Evolutionary conservation across 2,329 filamentous ascomycete genomes (phyloP).

Genomic region (Cladosporium velox): DNA sequence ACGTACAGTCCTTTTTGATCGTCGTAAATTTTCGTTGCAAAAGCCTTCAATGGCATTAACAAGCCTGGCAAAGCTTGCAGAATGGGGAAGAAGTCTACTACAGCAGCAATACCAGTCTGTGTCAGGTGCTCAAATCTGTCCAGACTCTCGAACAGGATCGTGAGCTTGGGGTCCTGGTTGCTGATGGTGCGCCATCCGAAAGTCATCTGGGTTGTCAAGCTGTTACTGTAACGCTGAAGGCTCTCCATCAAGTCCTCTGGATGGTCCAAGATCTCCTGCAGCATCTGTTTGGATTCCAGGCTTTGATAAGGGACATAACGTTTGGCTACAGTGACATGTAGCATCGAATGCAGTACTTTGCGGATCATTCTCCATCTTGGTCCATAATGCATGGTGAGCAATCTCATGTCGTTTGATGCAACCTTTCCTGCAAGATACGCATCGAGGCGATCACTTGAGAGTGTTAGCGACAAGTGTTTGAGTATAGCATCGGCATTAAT

Average conservation of each 20-base stretch:
- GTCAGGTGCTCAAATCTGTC: slow-evolving; percentile 44
- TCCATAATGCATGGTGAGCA: slow-evolving; percentile 26
- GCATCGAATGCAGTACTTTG: slow-evolving; percentile 46
- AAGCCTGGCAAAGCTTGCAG: slow-evolving; percentile 47
- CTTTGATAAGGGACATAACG: slow-evolving; percentile 57
- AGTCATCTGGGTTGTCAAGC: slow-evolving; percentile 51
- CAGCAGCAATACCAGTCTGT: slow-evolving; percentile 42
- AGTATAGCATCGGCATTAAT: not conserved
- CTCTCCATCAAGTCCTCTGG: slow-evolving; percentile 46
- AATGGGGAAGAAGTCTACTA: slow-evolving; percentile 50
- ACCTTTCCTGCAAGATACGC: slow-evolving; percentile 18
- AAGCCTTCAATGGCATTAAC: slow-evolving; percentile 20
- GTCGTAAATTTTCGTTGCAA: slow-evolving; percentile 16
- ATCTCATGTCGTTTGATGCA: slow-evolving; percentile 18
- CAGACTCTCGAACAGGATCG: slow-evolving; percentile 46
- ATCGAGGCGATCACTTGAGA: slow-evolving; percentile 17
- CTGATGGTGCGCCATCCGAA: slow-evolving; percentile 44
- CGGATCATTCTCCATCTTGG: slow-evolving; percentile 40
- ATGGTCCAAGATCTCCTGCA: slow-evolving; percentile 48
- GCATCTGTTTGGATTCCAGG: slow-evolving; percentile 57
- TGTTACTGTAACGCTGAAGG: slow-evolving; percentile 52
- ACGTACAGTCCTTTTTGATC: slow-evolving; percentile 1
- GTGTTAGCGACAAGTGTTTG: not conserved
- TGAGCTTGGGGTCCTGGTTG: slow-evolving; percentile 45
- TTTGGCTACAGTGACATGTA: slow-evolving; percentile 48